Conservation (phyloP, 768 basidiomycete species). For the Phylloporus arenicola region DNA sequence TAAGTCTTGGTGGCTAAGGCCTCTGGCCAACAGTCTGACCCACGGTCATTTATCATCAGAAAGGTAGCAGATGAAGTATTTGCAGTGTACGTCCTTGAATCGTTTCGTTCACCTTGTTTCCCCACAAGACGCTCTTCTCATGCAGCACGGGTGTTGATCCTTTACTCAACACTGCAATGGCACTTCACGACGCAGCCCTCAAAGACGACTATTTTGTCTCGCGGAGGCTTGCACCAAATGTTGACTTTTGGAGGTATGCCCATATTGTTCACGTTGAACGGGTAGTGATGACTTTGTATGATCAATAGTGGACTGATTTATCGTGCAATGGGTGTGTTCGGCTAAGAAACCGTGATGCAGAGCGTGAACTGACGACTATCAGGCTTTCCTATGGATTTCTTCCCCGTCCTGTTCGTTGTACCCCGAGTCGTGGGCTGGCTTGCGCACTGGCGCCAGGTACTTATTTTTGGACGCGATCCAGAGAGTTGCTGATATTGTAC, state of each 20-base stretch:
- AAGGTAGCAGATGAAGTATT: slow-evolving; percentile 92
- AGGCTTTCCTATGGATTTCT: slow-evolving; percentile 93
- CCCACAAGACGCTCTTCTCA: not conserved
- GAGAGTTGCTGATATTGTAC: slow-evolving; percentile 4
- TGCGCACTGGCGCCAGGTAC: slow-evolving; percentile 84
- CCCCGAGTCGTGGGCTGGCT: slow-evolving; percentile 92
- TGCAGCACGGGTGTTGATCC: slow-evolving; percentile 78
- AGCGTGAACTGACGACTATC: slow-evolving; percentile 1
- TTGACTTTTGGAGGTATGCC: slow-evolving; percentile 71
- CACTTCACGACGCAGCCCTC: slow-evolving; percentile 81
- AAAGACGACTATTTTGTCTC: slow-evolving; percentile 86
- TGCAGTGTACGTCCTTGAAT: slow-evolving; percentile 52
- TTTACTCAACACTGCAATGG: slow-evolving; percentile 84
- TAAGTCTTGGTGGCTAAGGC: not conserved
- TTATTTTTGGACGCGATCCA: slow-evolving; percentile 4
- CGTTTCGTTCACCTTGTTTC: not conserved
- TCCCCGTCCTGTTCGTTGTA: slow-evolving; percentile 90
- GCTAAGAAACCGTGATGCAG: not conserved
- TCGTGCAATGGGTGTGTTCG: slow-evolving; percentile 74
- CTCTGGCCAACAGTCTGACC: slow-evolving; percentile 60
- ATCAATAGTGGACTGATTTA: slow-evolving; percentile 73
- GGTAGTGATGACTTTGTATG: not conserved
- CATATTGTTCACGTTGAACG: not conserved
- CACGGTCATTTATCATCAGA: slow-evolving; percentile 85
- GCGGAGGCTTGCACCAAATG: slow-evolving; percentile 80